phyloP scores from a whole-genome alignment of 2,329 filamentous ascomycete genomes.

The Delphinella strobiligena region DNA sequence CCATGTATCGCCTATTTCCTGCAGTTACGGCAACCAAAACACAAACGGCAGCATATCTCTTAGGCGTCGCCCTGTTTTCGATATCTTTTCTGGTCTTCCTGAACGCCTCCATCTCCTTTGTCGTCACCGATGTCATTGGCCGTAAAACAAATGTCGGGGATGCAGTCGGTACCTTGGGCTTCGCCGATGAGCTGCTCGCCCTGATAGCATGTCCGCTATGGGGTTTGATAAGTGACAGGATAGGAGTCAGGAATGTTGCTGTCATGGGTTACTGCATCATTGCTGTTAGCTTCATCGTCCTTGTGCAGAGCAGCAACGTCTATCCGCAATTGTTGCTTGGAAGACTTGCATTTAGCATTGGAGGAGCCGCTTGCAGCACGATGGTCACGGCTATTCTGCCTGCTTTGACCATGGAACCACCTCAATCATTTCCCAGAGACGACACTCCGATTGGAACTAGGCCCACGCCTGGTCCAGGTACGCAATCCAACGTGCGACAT shows the following conservation, averaged over 20 bases:
- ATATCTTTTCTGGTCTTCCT: conserved; percentile 86
- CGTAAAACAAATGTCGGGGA: conserved; percentile 62
- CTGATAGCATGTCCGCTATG: conserved; percentile 69
- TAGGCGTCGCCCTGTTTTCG: conserved; percentile 73
- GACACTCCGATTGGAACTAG: too few species aligned
- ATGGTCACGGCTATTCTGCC: conserved; percentile 97
- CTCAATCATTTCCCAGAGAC: too few species aligned
- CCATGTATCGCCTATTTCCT: conserved; percentile 13
- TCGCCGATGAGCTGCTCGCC: conserved; percentile 72
- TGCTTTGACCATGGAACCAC: conserved; percentile 44
- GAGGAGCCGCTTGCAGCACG: conserved; percentile 70
- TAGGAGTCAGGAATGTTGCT: conserved; percentile 53
- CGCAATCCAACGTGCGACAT: conserved; percentile 35
- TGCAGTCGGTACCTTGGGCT: conserved; percentile 73
- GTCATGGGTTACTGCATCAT: conserved; percentile 75
- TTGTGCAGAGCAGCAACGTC: conserved; percentile 76
- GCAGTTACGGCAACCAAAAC: conserved; percentile 42
- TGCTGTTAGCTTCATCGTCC: conserved; percentile 60
- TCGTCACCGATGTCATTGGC: conserved; percentile 71
- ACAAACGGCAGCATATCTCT: conserved; percentile 59
- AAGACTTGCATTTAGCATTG: conserved; percentile 76
- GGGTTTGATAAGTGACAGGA: conserved; percentile 65
- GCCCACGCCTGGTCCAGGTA: too few species aligned
- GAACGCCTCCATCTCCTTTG: conserved; percentile 73
- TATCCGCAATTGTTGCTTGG: conserved; percentile 82